Evolutionary conservation across 305 asterid species (phyloP), one percentile per base, ranked within the genome.

Genomic region (Rubia peregrina): DNA sequence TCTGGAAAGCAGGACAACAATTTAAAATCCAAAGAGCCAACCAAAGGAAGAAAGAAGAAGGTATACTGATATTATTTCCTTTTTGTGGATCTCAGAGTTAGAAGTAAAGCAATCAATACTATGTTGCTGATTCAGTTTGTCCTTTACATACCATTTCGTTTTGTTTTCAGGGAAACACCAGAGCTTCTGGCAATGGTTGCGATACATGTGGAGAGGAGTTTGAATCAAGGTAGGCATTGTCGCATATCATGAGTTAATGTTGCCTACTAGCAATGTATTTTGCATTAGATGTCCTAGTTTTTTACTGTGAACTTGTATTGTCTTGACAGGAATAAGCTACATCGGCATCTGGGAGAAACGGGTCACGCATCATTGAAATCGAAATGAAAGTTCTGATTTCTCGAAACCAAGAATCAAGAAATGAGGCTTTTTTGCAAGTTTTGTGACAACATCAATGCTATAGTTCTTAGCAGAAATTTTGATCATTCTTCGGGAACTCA

Each of bases 141-240:
- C 26, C 40, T 41, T 41, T 16, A 33, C 21, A 17, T 55, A 65
- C 5, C 76, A 59, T 59, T 73, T 61, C 43, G 21, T 38, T 72
- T 74, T 48, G 38, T 70, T 33, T 7, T n/a, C 73, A 93, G 96
- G 90, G 24, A n/a, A 76, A 84, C 33, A 67, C 76, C 8, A 83
- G 72, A 77, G 79, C 19, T 69, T 72, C 86, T 17, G 81, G 86
- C 71, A 81, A 80, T 76, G 41, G 12, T 41, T 94, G 98, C 71
- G 96, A 88, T 65, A 89, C 81, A 79, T 94, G 98, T 74, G 96
- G 96, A 48, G 87, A 79, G 61, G 86, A 94, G 72, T 94, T 94
- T 71, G 89, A 85, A 75, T 78, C 98, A 30, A 89, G 90, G 98
- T 89, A 78, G 19, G 71, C 21, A 38, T 8, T 51, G 21, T 17